Conservation (phyloP, 2,329 filamentous ascomycete genomes). For the Colletotrichum tofieldiae region DNA sequence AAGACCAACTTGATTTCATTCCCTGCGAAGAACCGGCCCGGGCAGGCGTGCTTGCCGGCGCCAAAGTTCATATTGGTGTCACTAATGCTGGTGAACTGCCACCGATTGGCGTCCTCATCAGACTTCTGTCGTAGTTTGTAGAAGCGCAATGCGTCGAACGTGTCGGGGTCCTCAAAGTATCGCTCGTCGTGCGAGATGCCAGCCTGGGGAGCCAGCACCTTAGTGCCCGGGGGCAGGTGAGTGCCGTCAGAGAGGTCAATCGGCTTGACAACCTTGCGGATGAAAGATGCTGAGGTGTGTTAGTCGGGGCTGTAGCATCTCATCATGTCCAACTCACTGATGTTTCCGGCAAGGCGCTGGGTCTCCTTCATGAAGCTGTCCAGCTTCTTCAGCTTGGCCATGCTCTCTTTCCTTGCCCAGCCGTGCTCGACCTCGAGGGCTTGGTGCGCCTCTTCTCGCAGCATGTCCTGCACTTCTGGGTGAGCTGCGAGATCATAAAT, state of each 20-base stretch:
- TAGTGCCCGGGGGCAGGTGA: slow-evolving; percentile 59
- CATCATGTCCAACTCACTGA: slow-evolving; percentile 53
- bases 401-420: slow-evolving; percentile 60
- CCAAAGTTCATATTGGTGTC: slow-evolving; percentile 64
- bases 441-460: slow-evolving; percentile 64
- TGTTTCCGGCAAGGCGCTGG: slow-evolving; percentile 58
- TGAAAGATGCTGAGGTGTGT: slow-evolving; percentile 57
- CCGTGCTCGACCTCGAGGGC: slow-evolving; percentile 59
- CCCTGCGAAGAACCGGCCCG: slow-evolving; percentile 64
- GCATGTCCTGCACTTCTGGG: slow-evolving; percentile 62
- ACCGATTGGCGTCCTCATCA: slow-evolving; percentile 55
- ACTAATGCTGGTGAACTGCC: slow-evolving; percentile 60
- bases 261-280: slow-evolving; percentile 62
- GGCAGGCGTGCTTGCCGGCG: slow-evolving; percentile 64
- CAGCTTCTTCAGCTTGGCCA: slow-evolving; percentile 62
- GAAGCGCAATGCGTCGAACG: slow-evolving; percentile 66
- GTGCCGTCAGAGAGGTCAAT: slow-evolving; percentile 63
- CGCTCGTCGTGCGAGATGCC: slow-evolving; percentile 60
- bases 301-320: slow-evolving; percentile 23
- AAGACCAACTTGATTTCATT: slow-evolving; percentile 64
- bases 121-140: slow-evolving; percentile 60
- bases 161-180: slow-evolving; percentile 58
- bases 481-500: slow-evolving; percentile 66
- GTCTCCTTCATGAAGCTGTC: slow-evolving; percentile 66
- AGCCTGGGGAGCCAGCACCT: slow-evolving; percentile 58